These are phyloP conservation scores for Penicillium roqueforti DNA, from an alignment of 495 filamentous ascomycete species.

Conservation along the genomic window DNA sequence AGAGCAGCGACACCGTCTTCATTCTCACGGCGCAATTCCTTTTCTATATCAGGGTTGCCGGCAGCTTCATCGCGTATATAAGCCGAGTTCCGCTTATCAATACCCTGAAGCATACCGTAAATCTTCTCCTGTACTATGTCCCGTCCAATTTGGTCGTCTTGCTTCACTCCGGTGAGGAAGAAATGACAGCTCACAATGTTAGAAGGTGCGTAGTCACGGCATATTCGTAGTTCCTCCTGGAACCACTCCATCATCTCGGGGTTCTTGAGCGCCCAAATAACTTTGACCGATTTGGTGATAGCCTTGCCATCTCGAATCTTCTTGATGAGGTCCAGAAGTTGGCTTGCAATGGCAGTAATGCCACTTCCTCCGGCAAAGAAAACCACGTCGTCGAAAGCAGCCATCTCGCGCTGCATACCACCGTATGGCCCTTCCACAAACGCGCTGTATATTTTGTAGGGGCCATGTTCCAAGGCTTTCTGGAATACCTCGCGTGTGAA, in stretches of 20 bases:
- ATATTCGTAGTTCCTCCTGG: slow-evolving; percentile 88
- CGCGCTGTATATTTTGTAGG: slow-evolving; percentile 81
- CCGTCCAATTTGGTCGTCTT: slow-evolving; percentile 52
- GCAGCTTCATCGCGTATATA: slow-evolving; percentile 74
- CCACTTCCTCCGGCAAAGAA: slow-evolving; percentile 92
- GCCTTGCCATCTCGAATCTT: slow-evolving; percentile 91
- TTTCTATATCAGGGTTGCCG: slow-evolving; percentile 72
- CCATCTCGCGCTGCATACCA: slow-evolving; percentile 85
- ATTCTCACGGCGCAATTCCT: slow-evolving; percentile 77
- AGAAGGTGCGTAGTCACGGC: slow-evolving; percentile 76
- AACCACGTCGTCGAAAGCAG: slow-evolving; percentile 89
- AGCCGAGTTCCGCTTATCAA: slow-evolving; percentile 77
- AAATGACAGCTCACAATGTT: slow-evolving; percentile 89
- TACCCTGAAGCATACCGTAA: slow-evolving; percentile 73
- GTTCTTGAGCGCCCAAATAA: slow-evolving; percentile 87
- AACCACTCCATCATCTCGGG: slow-evolving; percentile 97
- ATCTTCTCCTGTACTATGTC: slow-evolving; percentile 74
- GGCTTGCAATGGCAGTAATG: slow-evolving; percentile 88
- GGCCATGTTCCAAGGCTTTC: slow-evolving; percentile 73
- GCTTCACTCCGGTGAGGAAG: slow-evolving; percentile 64
- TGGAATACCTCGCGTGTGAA: slow-evolving; percentile 79
- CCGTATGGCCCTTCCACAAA: slow-evolving; percentile 94
- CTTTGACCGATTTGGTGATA: slow-evolving; percentile 81
- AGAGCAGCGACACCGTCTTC: slow-evolving; percentile 80
- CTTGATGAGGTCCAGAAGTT: slow-evolving; percentile 87